Percentiles rank a stretch among this genome's conserved stretches.
Evolutionary conservation across 352 stramenopile genomes (phyloP).

Genomic region (Pythium volutum): DNA sequence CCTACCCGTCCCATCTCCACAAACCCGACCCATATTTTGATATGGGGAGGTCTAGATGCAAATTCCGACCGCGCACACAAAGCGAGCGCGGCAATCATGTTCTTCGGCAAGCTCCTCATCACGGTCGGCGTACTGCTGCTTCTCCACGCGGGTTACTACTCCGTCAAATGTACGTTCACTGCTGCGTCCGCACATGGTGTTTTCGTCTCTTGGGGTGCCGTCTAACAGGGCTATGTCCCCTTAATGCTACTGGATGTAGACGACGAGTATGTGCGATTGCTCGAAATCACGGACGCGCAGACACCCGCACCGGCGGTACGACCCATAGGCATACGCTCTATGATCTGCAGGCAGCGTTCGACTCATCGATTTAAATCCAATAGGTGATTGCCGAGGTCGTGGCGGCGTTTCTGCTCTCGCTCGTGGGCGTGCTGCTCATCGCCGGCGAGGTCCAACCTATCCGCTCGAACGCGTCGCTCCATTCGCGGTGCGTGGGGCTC

Average conservation of each 20-base stretch:
- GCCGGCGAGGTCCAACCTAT: conserved; percentile 72
- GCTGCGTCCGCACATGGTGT: too few species aligned
- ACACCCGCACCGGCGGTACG: conserved; percentile 60
- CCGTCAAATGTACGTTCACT: conserved; percentile 59
- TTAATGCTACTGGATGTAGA: conserved; percentile 41
- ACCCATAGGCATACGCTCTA: background rate
- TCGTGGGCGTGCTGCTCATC: conserved; percentile 66
- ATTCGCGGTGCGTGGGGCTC: conserved; percentile 64
- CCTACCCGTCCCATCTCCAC: background rate
- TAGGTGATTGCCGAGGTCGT: conserved; percentile 74
- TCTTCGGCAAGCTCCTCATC: conserved; percentile 72
- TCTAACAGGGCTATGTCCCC: background rate
- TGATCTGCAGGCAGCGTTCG: background rate
- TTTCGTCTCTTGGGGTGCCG: background rate
- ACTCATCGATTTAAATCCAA: background rate
- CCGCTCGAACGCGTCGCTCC: conserved; percentile 61
- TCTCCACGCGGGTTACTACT: conserved; percentile 79
- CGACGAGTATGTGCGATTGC: conserved; percentile 71
- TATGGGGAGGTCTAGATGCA: background rate
- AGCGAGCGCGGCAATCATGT: conserved; percentile 9
- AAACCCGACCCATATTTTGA: background rate
- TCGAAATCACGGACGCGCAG: conserved; percentile 66
- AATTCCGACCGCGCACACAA: background rate
- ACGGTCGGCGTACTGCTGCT: conserved; percentile 60
- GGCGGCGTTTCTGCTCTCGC: conserved; percentile 59